phyloP scores from a whole-genome alignment of 2,329 filamentous ascomycete genomes.

The Diaporthe ampelina region DNA sequence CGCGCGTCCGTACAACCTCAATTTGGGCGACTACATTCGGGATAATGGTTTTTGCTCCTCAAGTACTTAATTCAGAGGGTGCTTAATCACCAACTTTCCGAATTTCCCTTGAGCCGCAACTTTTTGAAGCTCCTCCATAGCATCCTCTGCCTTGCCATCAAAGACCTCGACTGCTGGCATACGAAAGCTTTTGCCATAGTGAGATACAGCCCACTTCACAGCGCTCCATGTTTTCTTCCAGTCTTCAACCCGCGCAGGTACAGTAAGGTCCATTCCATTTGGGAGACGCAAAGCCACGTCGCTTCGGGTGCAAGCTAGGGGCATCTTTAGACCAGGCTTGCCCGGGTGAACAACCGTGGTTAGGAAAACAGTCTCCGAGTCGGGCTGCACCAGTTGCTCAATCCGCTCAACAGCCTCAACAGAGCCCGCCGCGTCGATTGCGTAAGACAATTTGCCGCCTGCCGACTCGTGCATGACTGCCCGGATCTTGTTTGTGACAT shows the following conservation, averaged over 20 bases:
- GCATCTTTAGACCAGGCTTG: not conserved
- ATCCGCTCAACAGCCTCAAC: not conserved
- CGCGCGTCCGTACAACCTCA: not conserved
- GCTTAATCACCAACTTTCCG: constrained; percentile 21
- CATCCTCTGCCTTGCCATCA: constrained; percentile 16
- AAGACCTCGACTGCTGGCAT: constrained; percentile 8
- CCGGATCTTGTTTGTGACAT: constrained; percentile 1
- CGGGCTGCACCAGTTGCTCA: not conserved
- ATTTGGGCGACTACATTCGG: too few relatives aligned
- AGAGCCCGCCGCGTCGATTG: constrained; percentile 3
- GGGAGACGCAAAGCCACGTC: not conserved
- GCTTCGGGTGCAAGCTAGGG: not conserved
- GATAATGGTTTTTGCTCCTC: not conserved
- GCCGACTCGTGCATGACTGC: not conserved
- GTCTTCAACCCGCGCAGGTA: constrained; percentile 7
- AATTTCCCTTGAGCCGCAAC: constrained; percentile 1
- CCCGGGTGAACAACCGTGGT: not conserved
- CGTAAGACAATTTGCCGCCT: not conserved
- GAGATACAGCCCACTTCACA: not conserved
- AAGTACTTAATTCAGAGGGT: not conserved
- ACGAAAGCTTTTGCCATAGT: not conserved
- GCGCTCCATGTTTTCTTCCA: constrained; percentile 14
- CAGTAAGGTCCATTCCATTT: not conserved
- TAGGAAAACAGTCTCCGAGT: constrained; percentile 6
- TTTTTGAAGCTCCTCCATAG: not conserved